phyloP scores from a whole-genome alignment of 2,329 filamentous ascomycete genomes.

The Talaromyces sp. region DNA sequence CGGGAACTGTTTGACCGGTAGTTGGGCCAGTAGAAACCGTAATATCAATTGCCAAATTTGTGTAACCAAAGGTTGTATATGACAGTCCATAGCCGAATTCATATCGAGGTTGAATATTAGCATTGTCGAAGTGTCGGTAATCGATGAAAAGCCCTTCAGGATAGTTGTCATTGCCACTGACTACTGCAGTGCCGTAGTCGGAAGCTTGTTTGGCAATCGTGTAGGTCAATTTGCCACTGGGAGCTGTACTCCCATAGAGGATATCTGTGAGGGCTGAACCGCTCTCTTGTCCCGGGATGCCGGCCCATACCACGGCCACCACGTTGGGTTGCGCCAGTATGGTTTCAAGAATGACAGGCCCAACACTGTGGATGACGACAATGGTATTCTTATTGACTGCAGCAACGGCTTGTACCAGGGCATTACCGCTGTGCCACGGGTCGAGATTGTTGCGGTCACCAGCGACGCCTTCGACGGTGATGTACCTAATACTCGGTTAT shows the following conservation, averaged over 20 bases:
- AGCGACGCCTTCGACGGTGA: slow-evolving; percentile 57
- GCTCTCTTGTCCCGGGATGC: slow-evolving; percentile 77
- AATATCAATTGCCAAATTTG: slow-evolving; percentile 52
- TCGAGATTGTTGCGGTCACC: slow-evolving; percentile 13
- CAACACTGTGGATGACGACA: slow-evolving; percentile 77
- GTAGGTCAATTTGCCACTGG: slow-evolving; percentile 73
- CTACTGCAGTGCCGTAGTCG: slow-evolving; percentile 58
- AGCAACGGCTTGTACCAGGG: slow-evolving; percentile 52
- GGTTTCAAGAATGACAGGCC: slow-evolving; percentile 59
- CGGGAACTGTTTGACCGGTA: slow-evolving; percentile 3
- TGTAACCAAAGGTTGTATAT: slow-evolving; percentile 76
- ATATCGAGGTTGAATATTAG: slow-evolving; percentile 65
- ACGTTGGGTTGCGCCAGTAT: slow-evolving; percentile 75
- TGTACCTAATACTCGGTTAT: slow-evolving; percentile 53
- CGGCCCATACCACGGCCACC: slow-evolving; percentile 79
- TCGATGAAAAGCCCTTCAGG: slow-evolving; percentile 78
- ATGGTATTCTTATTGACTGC: slow-evolving; percentile 74
- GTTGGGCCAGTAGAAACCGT: slow-evolving; percentile 15
- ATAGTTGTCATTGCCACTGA: slow-evolving; percentile 65
- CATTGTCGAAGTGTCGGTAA: slow-evolving; percentile 70
- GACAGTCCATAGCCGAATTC: slow-evolving; percentile 79
- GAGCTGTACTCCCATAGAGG: slow-evolving; percentile 78
- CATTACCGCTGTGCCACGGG: slow-evolving; percentile 10
- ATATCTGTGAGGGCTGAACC: slow-evolving; percentile 76
- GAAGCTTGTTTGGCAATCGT: slow-evolving; percentile 68